Percentiles rank a stretch among this genome's conserved stretches.
phyloP scores from a whole-genome alignment of 2,329 filamentous ascomycete genomes.

The Aureobasidium sp. region DNA sequence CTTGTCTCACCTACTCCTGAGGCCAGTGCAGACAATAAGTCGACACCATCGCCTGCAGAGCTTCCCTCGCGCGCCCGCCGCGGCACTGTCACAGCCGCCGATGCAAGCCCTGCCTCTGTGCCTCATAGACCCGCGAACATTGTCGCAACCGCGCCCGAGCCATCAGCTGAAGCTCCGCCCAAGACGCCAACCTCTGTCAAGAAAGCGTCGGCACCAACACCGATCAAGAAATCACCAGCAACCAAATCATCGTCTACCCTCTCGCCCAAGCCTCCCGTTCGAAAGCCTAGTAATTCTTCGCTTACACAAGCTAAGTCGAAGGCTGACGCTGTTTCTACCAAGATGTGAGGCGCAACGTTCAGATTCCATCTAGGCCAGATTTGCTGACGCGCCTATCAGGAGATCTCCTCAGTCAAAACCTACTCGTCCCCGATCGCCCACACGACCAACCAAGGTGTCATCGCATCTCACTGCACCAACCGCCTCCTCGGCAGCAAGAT shows the following conservation, averaged over 20 bases:
- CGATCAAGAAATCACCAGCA: conserved; percentile 15
- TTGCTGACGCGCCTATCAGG: neutral
- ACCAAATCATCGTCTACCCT: conserved; percentile 11
- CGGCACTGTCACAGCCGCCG: conserved; percentile 5
- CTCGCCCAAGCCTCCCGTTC: conserved; percentile 7
- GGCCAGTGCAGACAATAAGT: neutral
- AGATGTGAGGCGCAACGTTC: conserved; percentile 22
- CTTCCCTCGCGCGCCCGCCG: conserved; percentile 15
- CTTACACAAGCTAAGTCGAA: conserved; percentile 25
- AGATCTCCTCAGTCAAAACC: conserved; percentile 22
- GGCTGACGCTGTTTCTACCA: conserved; percentile 25
- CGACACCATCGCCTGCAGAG: neutral
- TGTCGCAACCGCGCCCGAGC: neutral
- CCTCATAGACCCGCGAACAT: conserved; percentile 4
- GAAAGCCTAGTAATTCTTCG: conserved; percentile 26
- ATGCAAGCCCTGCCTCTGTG: neutral
- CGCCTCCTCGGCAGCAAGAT: conserved; percentile 60
- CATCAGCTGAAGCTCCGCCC: neutral
- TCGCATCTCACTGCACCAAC: conserved; percentile 63
- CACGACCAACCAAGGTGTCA: conserved; percentile 59
- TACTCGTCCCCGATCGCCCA: conserved; percentile 57
- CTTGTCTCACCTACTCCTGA: conserved; percentile 9
- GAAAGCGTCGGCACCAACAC: conserved; percentile 19
- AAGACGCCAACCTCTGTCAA: conserved; percentile 19
- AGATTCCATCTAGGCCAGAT: neutral